These are phyloP conservation scores for Beauveria sp. DNA, from an alignment of 2,329 filamentous ascomycete species.

Conservation along the genomic window DNA sequence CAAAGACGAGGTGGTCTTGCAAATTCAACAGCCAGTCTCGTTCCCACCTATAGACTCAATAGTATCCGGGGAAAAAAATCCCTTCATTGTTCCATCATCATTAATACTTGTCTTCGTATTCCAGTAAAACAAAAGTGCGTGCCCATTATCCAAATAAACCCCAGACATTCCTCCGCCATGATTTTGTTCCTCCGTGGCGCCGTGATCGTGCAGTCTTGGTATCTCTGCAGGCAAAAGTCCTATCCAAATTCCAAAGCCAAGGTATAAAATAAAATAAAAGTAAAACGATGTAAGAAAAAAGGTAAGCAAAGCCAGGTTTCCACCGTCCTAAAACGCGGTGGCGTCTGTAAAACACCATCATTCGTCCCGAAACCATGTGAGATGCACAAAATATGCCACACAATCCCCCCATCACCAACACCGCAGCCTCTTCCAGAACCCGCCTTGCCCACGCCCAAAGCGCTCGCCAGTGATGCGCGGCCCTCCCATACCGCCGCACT, in stretches of 20 bases:
- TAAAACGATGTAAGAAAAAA: not conserved
- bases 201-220: slow-evolving; percentile 1
- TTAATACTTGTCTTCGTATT: too few relatives aligned
- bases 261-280: not conserved
- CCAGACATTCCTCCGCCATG: not conserved
- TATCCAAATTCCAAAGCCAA: too few relatives aligned
- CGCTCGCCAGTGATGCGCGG: slow-evolving; percentile 36
- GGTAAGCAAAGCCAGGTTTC: too few relatives aligned
- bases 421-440: slow-evolving; percentile 49
- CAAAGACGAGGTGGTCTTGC: too few relatives aligned
- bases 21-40: too few relatives aligned
- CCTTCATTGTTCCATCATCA: too few relatives aligned
- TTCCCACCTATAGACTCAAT: too few relatives aligned
- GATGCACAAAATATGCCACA: too few relatives aligned
- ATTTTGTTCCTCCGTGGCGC: slow-evolving; percentile 1
- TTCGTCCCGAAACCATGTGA: too few relatives aligned
- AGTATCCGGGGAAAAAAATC: too few relatives aligned
- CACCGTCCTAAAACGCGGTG: too few relatives aligned
- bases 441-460: slow-evolving; percentile 33
- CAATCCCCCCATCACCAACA: slow-evolving; percentile 37
- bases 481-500: slow-evolving; percentile 36
- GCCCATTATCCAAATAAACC: not conserved
- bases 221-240: slow-evolving; percentile 5
- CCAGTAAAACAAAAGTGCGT: not conserved
- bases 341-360: too few relatives aligned